A percentile compares a stretch with the other conserved stretches of the same genome.
Conservation (phyloP, 2,329 filamentous ascomycete species). For the Aaosphaeria pasadenensis region DNA sequence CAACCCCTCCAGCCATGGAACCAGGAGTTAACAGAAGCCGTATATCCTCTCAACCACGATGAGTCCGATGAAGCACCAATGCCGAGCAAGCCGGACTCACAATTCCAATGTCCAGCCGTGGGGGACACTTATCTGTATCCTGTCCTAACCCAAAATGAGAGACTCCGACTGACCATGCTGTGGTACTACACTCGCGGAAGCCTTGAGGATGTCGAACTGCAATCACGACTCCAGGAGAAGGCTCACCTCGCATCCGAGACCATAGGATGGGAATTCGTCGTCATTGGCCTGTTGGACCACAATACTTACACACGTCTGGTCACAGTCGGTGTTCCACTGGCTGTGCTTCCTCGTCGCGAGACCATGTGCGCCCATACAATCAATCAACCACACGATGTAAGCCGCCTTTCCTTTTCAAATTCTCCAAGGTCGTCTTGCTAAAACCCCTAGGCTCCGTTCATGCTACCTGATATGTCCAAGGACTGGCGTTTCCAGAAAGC, state of each 20-base stretch:
- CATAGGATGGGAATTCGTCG: slow-evolving; percentile 47
- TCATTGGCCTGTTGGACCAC: slow-evolving; percentile 44
- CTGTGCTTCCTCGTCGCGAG: slow-evolving; percentile 45
- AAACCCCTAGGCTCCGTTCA: not conserved
- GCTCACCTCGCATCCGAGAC: slow-evolving; percentile 24
- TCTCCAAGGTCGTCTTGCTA: too few relatives aligned
- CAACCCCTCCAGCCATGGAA: too few relatives aligned
- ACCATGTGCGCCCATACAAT: slow-evolving; percentile 47
- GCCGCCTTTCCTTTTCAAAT: slow-evolving; percentile 18
- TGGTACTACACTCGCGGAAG: slow-evolving; percentile 47
- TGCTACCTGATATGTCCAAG: not conserved
- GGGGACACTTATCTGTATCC: slow-evolving; percentile 31
- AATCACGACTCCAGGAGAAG: slow-evolving; percentile 14
- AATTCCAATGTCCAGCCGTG: too few relatives aligned
- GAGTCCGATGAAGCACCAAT: too few relatives aligned
- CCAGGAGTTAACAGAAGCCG: too few relatives aligned
- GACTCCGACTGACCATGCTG: slow-evolving; percentile 37
- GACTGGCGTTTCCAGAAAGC: not conserved
- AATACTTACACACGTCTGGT: slow-evolving; percentile 44
- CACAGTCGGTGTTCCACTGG: slow-evolving; percentile 41
- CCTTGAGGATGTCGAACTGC: slow-evolving; percentile 39
- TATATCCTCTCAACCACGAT: too few relatives aligned
- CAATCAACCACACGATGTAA: slow-evolving; percentile 28
- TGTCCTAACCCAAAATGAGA: slow-evolving; percentile 34
- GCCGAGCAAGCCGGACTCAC: too few relatives aligned